A percentile compares a stretch with the other conserved stretches of the same genome.
These are phyloP conservation scores for Manihot esculenta DNA, from an alignment of 441 rosid species.

Conservation along the genomic window DNA sequence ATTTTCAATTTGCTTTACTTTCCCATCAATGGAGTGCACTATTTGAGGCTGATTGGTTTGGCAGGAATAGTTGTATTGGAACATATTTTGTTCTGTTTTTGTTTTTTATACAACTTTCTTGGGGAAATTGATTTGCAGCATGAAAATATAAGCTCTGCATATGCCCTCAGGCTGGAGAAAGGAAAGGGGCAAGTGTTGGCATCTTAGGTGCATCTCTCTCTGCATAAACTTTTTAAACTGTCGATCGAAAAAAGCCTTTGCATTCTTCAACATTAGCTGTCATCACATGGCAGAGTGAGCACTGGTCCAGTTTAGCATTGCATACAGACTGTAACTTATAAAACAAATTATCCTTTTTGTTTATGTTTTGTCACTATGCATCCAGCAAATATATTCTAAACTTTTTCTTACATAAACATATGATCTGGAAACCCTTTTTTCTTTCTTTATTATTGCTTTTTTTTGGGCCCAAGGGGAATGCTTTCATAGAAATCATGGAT, in stretches of 20 bases:
- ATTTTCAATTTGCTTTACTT: not conserved
- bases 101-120: not conserved
- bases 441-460: not conserved
- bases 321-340: not conserved
- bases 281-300: not conserved
- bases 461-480: too few relatives aligned
- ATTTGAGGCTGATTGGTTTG: not conserved
- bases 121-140: not conserved
- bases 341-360: not conserved
- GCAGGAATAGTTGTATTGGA: not conserved
- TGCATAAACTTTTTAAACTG: not conserved
- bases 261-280: slow-evolving; percentile 4
- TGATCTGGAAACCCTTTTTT: not conserved
- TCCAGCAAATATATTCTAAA: not conserved
- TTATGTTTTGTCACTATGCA: not conserved
- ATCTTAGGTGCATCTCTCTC: not conserved
- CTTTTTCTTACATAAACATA: not conserved
- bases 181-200: not conserved
- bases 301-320: not conserved
- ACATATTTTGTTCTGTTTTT: not conserved
- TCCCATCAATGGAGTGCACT: too few relatives aligned
- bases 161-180: not conserved
- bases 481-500: not conserved
- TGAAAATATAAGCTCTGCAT: not conserved
- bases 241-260: not conserved